Conservation (phyloP, 805 yeast genomes). For the Candida suzukii region DNA sequence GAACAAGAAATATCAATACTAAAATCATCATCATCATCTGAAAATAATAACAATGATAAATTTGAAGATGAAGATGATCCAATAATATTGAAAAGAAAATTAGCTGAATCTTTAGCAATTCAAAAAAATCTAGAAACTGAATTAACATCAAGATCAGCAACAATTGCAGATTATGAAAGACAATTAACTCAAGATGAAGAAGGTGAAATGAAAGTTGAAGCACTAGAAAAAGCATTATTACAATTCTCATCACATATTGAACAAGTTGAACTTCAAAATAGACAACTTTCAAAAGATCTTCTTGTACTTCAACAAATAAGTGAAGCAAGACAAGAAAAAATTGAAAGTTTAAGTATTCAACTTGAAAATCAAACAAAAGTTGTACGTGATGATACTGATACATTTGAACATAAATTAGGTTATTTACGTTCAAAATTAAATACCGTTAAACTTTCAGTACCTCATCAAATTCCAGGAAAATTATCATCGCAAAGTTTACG, state of each 20-base stretch:
- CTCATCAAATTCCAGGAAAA: not conserved
- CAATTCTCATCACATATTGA: constrained; percentile 51
- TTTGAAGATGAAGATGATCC: no score
- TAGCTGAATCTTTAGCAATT: constrained; percentile 8
- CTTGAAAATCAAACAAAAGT: constrained; percentile 43
- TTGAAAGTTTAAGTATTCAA: constrained; percentile 43
- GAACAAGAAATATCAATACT: constrained; percentile 5
- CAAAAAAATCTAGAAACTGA: constrained; percentile 14
- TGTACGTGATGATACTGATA: constrained; percentile 39
- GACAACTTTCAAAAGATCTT: constrained; percentile 48
- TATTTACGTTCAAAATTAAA: constrained; percentile 19
- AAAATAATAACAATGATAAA: not conserved
- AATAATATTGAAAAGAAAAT: not conserved
- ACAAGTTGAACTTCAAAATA: constrained; percentile 58
- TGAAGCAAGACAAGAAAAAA: constrained; percentile 49
- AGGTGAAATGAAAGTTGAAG: constrained; percentile 34
- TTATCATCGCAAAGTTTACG: not conserved
- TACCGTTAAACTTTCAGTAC: constrained; percentile 12
- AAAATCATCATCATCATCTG: constrained; percentile 1
- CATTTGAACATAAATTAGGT: constrained; percentile 38
- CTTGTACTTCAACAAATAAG: constrained; percentile 48
- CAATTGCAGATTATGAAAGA: constrained; percentile 12
- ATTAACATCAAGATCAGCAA: constrained; percentile 11
- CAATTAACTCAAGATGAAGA: constrained; percentile 6
- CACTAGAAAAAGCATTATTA: constrained; percentile 51